These are phyloP conservation scores for Lentinula raphanica DNA, from an alignment of 768 basidiomycete genomes.

Conservation along the genomic window DNA sequence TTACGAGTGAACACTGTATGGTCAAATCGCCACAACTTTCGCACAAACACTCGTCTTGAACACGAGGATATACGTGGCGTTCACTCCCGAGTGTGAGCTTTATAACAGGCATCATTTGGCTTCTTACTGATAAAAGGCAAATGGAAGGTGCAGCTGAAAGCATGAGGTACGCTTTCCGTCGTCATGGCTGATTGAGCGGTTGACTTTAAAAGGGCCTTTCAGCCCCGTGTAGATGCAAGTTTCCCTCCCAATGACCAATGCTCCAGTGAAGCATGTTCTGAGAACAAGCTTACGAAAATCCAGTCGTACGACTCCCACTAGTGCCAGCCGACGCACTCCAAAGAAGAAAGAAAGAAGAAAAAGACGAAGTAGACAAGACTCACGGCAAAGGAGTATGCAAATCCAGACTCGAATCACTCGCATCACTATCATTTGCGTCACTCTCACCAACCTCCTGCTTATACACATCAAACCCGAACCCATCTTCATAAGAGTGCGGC, in stretches of 20 bases:
- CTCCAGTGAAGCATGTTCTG: too few species aligned
- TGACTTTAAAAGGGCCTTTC: background rate
- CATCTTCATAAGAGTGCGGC: background rate
- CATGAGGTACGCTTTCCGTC: background rate
- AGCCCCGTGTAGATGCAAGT: background rate
- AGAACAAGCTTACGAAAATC: too few species aligned
- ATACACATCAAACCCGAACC: background rate
- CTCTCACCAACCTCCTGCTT: too few species aligned
- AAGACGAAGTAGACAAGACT: slow-evolving; percentile 26
- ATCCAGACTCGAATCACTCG: slow-evolving; percentile 55
- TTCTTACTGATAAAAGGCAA: background rate
- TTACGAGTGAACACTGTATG: background rate
- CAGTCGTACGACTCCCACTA: background rate
- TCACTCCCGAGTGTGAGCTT: background rate
- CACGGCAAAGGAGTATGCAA: slow-evolving; percentile 66
- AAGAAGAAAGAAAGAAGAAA: slow-evolving; percentile 1
- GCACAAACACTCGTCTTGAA: background rate
- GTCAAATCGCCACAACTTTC: background rate
- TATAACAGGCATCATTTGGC: background rate
- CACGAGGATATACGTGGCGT: background rate
- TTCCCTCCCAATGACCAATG: background rate
- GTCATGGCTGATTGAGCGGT: background rate
- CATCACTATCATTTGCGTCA: slow-evolving; percentile 24
- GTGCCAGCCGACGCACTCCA: background rate
- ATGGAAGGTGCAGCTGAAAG: background rate